Percentiles rank a stretch among this genome's conserved stretches.
Evolutionary conservation across 2,329 filamentous ascomycete species (phyloP).

Genomic region (Aspergillus clavatus): DNA sequence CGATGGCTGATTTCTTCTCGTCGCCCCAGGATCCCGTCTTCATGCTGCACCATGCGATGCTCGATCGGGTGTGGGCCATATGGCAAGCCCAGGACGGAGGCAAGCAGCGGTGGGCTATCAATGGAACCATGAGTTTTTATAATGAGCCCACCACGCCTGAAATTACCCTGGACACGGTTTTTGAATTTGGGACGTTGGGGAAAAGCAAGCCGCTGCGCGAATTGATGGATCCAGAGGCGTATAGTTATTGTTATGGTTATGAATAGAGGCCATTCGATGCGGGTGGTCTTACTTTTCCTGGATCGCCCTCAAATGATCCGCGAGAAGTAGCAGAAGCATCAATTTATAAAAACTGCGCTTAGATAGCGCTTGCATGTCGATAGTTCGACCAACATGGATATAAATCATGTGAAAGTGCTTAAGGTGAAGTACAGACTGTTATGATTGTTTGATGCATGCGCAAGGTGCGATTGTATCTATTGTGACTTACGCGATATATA

Average conservation of each 20-base stretch:
- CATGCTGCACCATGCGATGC: constrained; percentile 28
- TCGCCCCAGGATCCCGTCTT: constrained; percentile 25
- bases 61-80: constrained; percentile 27
- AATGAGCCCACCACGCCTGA: constrained; percentile 1
- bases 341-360: too few relatives aligned
- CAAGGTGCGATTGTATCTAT: too few relatives aligned
- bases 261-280: neutral
- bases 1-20: constrained; percentile 7
- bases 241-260: constrained; percentile 25
- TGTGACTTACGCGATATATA: too few relatives aligned
- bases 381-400: too few relatives aligned
- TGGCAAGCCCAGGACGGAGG: constrained; percentile 21
- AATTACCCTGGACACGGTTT: constrained; percentile 13
- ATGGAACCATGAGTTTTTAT: constrained; percentile 14
- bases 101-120: constrained; percentile 4
- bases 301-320: too few relatives aligned
- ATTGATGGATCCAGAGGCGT: constrained; percentile 19
- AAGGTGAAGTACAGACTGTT: too few relatives aligned
- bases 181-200: constrained; percentile 18
- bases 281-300: too few relatives aligned
- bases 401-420: too few relatives aligned
- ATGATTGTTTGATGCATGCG: too few relatives aligned
- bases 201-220: constrained; percentile 14
- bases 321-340: too few relatives aligned
- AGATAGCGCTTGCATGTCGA: too few relatives aligned